Evolutionary conservation across 352 stramenopile genomes (phyloP).

Genomic region (Globisporangium paroecandrum): DNA sequence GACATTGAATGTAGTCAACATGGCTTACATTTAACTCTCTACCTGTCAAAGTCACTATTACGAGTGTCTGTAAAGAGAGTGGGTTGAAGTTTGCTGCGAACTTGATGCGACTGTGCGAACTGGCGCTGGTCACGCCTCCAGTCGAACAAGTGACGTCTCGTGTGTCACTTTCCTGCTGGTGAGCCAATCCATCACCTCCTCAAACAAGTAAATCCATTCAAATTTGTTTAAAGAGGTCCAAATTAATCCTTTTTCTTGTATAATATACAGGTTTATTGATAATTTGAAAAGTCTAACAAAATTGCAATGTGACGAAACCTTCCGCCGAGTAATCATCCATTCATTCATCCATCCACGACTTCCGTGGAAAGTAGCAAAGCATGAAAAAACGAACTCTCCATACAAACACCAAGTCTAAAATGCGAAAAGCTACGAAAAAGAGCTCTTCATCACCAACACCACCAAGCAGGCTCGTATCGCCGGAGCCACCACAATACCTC

Average conservation of each 20-base stretch:
- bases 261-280: not conserved
- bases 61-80: not conserved
- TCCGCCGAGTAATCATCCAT: not conserved
- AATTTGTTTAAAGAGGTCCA: not conserved
- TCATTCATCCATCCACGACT: not conserved
- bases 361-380: not conserved
- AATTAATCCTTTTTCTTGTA: too few species aligned
- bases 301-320: not conserved
- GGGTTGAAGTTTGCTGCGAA: conserved; percentile 5
- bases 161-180: conserved; percentile 2
- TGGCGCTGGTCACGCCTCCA: not conserved
- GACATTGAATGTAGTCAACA: too few species aligned
- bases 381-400: not conserved
- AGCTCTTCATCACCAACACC: not conserved
- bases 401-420: conserved; percentile 9
- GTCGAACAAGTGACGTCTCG: conserved; percentile 14
- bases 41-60: not conserved
- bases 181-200: not conserved
- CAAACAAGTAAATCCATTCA: not conserved
- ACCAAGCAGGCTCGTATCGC: not conserved
- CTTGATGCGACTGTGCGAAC: not conserved
- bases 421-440: not conserved
- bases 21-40: too few species aligned
- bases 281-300: not conserved
- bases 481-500: not conserved